Base-by-base conservation (phyloP, 768 basidiomycete genomes). In the Lactarius sp. region DNA sequence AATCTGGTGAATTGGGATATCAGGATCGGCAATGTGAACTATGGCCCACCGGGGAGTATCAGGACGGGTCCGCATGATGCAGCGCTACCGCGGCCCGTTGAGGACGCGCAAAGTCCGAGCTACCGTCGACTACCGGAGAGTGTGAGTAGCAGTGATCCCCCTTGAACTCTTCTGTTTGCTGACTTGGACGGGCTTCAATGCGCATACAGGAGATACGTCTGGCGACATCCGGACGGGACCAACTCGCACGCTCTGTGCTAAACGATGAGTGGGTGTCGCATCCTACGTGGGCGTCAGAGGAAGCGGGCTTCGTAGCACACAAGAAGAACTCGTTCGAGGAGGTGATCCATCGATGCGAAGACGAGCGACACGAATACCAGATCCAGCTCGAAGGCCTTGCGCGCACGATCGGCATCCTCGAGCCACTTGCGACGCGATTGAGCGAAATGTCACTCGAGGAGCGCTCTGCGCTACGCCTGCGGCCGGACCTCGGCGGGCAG, bases 261-360 rank as follows among this genome's bases (percentile, higher is more conserved):
- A 99, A 99, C 72, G 95, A 98, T 71, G 85, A 88, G 68, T 98
- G 97, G 96, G 94, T 98, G 12, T 97, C 96, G 14, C 96, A 98
- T 74, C 96, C 97, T 3, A 96, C 94, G 1, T 97, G 94, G 92
- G 94, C 94, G 9, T 95, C 94, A 22, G 96, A 98, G 73, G 94
- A 96, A 72, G 85, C 94, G 1, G 94, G 92, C 10, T 97, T 97
- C 69, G 84, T 93, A 66, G 82, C 95, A 6, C 92, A 98, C 75
- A 96, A 97, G 80, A 98, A 98, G 79, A 99, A 98, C 72, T 82
- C 85, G 6, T 98, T 90, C 73, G 97, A 99, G 74, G 96, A 98
- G 71, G 90, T 92, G 0, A 79, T 98, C 61, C 94, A 98, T 77
- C 93, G 93, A 76, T 90, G 93, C 70, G 97, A 99, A 75, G 96